Evolutionary conservation across 2,329 filamentous ascomycete genomes (phyloP).

Genomic region (Blastomyces parvus): DNA sequence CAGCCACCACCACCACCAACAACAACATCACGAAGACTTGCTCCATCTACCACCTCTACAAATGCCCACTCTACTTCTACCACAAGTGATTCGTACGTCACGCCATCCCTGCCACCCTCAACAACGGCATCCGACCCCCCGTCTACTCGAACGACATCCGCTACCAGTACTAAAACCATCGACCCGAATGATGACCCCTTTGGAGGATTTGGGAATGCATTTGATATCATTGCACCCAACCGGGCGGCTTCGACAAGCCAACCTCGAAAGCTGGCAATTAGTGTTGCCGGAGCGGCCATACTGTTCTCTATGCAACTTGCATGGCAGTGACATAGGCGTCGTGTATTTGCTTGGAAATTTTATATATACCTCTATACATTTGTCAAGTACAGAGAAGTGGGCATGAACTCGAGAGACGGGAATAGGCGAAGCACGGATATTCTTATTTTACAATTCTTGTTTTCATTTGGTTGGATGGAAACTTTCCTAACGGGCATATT

Average conservation of each 20-base stretch:
- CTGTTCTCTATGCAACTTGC: background rate
- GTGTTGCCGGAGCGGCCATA: background rate
- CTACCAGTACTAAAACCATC: background rate
- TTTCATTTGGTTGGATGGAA: background rate
- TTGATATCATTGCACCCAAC: constrained; percentile 7
- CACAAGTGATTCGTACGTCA: background rate
- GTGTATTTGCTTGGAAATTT: background rate
- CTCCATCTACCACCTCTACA: background rate
- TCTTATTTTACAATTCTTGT: background rate
- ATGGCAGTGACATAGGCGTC: background rate
- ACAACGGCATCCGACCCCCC: background rate
- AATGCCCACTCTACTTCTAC: background rate
- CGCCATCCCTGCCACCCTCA: background rate
- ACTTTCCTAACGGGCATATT: background rate
- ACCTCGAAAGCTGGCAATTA: background rate
- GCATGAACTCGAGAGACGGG: background rate
- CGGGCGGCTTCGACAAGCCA: background rate
- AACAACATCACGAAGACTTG: background rate
- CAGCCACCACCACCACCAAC: constrained; percentile 2
- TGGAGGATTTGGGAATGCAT: constrained; percentile 8
- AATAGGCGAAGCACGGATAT: background rate
- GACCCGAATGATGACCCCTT: constrained; percentile 1
- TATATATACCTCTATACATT: too few relatives aligned
- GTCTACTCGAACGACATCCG: background rate
- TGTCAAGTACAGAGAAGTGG: background rate